A percentile compares a stretch with the other conserved stretches of the same genome.
phyloP scores from a whole-genome alignment of 371 early-diverging fungal genomes.

The Syncephalastrum sp. region DNA sequence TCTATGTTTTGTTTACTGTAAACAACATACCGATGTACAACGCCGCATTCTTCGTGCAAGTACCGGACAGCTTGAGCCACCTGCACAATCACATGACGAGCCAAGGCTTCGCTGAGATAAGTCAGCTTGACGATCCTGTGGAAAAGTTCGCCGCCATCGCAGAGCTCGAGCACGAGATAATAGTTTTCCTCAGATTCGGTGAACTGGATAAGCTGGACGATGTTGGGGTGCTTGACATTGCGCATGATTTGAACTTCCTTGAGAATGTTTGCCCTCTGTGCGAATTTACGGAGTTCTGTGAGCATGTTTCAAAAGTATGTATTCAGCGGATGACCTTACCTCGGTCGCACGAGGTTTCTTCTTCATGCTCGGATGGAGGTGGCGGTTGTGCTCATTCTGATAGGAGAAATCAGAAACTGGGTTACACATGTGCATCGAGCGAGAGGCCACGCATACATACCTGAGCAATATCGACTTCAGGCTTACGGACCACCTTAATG shows the following conservation, averaged over 20 bases:
- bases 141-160: slow-evolving; percentile 86
- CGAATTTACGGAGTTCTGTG: neutral
- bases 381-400: slow-evolving; percentile 20
- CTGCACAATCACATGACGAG: slow-evolving; percentile 83
- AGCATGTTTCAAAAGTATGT: neutral
- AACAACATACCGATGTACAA: slow-evolving; percentile 73
- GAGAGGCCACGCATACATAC: slow-evolving; percentile 27
- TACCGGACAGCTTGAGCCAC: slow-evolving; percentile 88
- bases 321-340: slow-evolving; percentile 15
- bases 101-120: slow-evolving; percentile 73
- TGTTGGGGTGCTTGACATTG: slow-evolving; percentile 76
- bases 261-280: slow-evolving; percentile 72
- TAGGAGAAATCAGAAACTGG: neutral
- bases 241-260: slow-evolving; percentile 89
- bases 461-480: slow-evolving; percentile 54
- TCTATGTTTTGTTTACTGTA: slow-evolving; percentile 1
- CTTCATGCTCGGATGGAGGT: slow-evolving; percentile 42
- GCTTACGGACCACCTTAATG: slow-evolving; percentile 80
- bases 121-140: slow-evolving; percentile 80
- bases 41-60: slow-evolving; percentile 83
- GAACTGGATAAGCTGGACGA: slow-evolving; percentile 70
- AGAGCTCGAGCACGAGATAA: slow-evolving; percentile 84
- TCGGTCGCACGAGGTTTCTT: slow-evolving; percentile 46
- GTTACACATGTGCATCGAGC: slow-evolving; percentile 1
- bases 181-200: slow-evolving; percentile 64